Base-by-base conservation (phyloP, 345 rosid genomes). In the Streptanthus diversifolius region DNA sequence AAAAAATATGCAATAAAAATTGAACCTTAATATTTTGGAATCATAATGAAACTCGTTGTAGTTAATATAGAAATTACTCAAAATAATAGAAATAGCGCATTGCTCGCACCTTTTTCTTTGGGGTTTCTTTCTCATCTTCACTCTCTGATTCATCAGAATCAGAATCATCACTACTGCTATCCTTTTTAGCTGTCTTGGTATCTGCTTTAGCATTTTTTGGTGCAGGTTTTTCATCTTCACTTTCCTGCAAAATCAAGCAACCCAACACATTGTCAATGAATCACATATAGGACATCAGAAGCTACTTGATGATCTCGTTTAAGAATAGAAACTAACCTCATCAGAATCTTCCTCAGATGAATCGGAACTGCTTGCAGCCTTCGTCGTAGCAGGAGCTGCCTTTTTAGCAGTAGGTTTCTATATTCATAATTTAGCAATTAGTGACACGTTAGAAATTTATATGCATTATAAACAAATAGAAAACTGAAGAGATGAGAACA, bases 111-210 rank as follows among this genome's bases (percentile, higher is more conserved):
- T 72, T 84, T 81, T 83, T 87, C 83, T 74, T 77, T 5, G 84
- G 82, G 30, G 84, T 80, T 68, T 76, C 65, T 55, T 82, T 74
- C 63, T 88, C 93, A 5, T 84, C 87, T 14, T 85, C 93, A 52
- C 88, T 81, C 7, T 82, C 86, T 3, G 80, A 83, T n/a, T 79
- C 85, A 6, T 78, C 83, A 47, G 78, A 81, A 9, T 75, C 79
- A 17, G 77, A 66, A 4, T 85, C 91, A 27, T 78, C 87, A 40
- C 82, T 79, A 40, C 87, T 83, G 71, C 85, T 85, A 61, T 80
- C 86, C 57, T 85, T 82, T 61, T 77, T 58, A 60, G 55, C 74
- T 35, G 64, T 10, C 59, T 80, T 78, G n/a, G 79, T 77, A 0
- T 58, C 80, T 18, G 73, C 71, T 65, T 84, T 77, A 1, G 75